Evolutionary conservation across 2,329 filamentous ascomycete genomes (phyloP).

Genomic region (Aureobasidium melanogenum): DNA sequence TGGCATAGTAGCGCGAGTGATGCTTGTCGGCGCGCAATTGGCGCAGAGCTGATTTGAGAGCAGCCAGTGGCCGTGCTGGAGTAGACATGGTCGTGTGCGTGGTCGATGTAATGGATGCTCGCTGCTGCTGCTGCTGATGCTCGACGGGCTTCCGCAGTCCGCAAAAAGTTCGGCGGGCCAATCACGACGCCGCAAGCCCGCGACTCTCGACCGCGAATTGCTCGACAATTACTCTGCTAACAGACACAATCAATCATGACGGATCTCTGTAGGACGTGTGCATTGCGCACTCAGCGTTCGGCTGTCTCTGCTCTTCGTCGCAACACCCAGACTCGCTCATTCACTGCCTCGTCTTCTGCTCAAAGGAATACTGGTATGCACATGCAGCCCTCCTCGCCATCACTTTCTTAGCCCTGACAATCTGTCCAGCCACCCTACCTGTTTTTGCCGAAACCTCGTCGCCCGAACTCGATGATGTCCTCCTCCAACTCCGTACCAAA

Average conservation of each 20-base stretch:
- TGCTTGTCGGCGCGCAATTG: conserved; percentile 38
- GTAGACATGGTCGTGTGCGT: conserved; percentile 42
- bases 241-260: conserved; percentile 17
- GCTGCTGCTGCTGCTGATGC: conserved; percentile 1
- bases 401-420: not conserved
- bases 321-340: conserved; percentile 5
- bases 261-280: conserved; percentile 24
- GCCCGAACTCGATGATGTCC: conserved; percentile 32
- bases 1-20: conserved; percentile 16
- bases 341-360: conserved; percentile 1
- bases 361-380: conserved; percentile 6
- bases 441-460: conserved; percentile 33
- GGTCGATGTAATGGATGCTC: not conserved
- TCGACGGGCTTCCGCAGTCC: conserved; percentile 11
- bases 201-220: not conserved
- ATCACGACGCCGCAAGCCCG: conserved; percentile 7
- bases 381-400: not conserved
- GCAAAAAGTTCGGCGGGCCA: conserved; percentile 12
- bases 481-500: conserved; percentile 33
- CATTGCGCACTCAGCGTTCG: conserved; percentile 23
- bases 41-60: conserved; percentile 57
- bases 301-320: conserved; percentile 15
- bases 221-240: not conserved
- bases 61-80: conserved; percentile 58
- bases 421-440: conserved; percentile 29